These are phyloP conservation scores for Rossbeevera mucosa DNA, from an alignment of 768 basidiomycete genomes.

Conservation along the genomic window DNA sequence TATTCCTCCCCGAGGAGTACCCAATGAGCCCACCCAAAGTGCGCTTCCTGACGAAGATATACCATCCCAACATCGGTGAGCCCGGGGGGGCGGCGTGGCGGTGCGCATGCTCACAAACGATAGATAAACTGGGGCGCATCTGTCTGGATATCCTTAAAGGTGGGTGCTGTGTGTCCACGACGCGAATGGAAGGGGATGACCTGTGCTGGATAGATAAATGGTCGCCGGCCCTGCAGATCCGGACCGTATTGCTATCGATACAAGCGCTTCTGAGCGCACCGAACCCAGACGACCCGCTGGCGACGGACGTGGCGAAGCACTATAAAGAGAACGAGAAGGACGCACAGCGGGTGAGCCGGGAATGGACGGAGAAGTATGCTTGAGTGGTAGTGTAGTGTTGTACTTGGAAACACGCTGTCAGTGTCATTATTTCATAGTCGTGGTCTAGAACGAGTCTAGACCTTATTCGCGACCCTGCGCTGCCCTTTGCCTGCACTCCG, in stretches of 20 bases:
- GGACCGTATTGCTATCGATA: constrained; percentile 93
- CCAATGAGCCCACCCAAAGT: constrained; percentile 99
- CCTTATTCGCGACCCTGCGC: constrained; percentile 11
- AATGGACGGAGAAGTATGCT: constrained; percentile 95
- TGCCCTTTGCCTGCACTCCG: constrained; percentile 9
- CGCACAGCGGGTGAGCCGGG: constrained; percentile 85
- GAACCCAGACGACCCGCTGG: constrained; percentile 94
- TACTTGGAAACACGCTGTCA: constrained; percentile 6
- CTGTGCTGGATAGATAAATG: constrained; percentile 72
- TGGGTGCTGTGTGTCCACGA: constrained; percentile 29
- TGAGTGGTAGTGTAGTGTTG: constrained; percentile 22
- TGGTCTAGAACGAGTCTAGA: constrained; percentile 24
- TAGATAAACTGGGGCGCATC: constrained; percentile 98
- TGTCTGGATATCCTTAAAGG: constrained; percentile 98
- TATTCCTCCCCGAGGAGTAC: constrained; percentile 98
- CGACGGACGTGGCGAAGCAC: constrained; percentile 94
- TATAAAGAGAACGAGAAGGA: constrained; percentile 97
- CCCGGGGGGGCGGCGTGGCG: constrained; percentile 10
- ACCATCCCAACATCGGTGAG: constrained; percentile 98
- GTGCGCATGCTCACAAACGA: constrained; percentile 21
- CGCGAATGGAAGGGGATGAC: constrained; percentile 1
- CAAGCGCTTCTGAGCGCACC: constrained; percentile 96
- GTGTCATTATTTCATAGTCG: constrained; percentile 10
- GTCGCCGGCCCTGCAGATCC: constrained; percentile 98
- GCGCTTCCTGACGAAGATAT: constrained; percentile 95